Conservation (phyloP, 495 filamentous ascomycete genomes). For the Penicillium pancosmium region DNA sequence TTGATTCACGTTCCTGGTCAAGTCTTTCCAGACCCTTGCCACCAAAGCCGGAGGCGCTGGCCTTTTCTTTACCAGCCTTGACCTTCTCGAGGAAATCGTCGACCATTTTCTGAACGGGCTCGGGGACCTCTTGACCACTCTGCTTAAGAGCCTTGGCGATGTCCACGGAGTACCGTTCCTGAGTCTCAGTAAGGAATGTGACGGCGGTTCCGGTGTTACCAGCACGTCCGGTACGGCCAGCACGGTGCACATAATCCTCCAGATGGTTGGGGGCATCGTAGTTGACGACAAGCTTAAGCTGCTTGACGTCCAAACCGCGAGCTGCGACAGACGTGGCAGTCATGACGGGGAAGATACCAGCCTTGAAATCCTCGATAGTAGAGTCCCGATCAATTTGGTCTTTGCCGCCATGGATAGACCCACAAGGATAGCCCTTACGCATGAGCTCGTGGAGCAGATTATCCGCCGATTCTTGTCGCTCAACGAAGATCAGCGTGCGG, state of each 20-base stretch:
- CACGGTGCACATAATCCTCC: slow-evolving; percentile 97
- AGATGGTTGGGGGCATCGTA: slow-evolving; percentile 96
- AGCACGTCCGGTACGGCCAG: slow-evolving; percentile 90
- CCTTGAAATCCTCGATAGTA: slow-evolving; percentile 94
- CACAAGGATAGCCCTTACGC: slow-evolving; percentile 88
- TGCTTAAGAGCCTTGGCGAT: slow-evolving; percentile 94
- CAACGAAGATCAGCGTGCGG: slow-evolving; percentile 88
- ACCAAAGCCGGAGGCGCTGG: slow-evolving; percentile 80
- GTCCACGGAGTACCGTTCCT: slow-evolving; percentile 86
- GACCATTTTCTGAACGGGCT: slow-evolving; percentile 65
- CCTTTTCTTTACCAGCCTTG: slow-evolving; percentile 87
- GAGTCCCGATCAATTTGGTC: slow-evolving; percentile 95
- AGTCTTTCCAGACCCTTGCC: slow-evolving; percentile 92
- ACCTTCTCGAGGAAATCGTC: slow-evolving; percentile 83
- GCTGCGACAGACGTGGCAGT: slow-evolving; percentile 96
- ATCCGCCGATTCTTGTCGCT: slow-evolving; percentile 93
- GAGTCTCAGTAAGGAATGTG: slow-evolving; percentile 89
- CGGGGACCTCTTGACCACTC: slow-evolving; percentile 80
- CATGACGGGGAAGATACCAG: slow-evolving; percentile 83
- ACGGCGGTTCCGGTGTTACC: slow-evolving; percentile 94
- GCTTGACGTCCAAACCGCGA: slow-evolving; percentile 93
- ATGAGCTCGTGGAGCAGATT: slow-evolving; percentile 78
- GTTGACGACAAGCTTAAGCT: slow-evolving; percentile 94
- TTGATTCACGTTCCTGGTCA: slow-evolving; percentile 85
- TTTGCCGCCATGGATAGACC: slow-evolving; percentile 95